Evolutionary conservation across 805 yeast genomes (phyloP), one percentile per base, ranked within the genome.

Genomic region (Candida corydali): DNA sequence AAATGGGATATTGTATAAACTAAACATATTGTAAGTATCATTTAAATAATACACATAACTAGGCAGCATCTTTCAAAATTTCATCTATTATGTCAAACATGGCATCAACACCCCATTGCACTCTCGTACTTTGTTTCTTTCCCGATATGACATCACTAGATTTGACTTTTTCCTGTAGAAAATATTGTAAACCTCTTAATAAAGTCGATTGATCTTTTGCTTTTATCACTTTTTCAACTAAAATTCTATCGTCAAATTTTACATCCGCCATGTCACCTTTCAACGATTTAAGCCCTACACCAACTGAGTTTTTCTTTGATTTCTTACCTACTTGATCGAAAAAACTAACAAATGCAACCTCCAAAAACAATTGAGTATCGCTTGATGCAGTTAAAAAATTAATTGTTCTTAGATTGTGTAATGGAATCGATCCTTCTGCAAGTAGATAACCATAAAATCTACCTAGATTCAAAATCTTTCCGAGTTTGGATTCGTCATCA

Each of bases 371-470:
- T 26, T 70, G 69, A 2, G 80, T 70, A 43, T 86, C 89, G 16
- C 71, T 68, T 9, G 84, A 61, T 0, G 80, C 76, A 0, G 87
- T 76, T 39, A 89, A 58, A 40, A 89, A 81, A 46, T 91, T 84
- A 22, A 86, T 75, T 5, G 78, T 79, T 45, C 83, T 76, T 45
- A 93, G 68, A 2, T 84, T 60, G 50, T 86, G 89, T 32, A 93
- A 64, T 3, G 87, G 78, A 42, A 91, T 63, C 0, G 81, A 70
- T 1, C 84, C 86, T 49, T 85, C 87, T 2, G 84, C 78, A 12
- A 89, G 73, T 29, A 93, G 54, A 34, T 64, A 67, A 0, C 96
- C 98, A 50, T 76, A 93, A 45, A 93, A 78, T 40, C 86, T 70
- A 3, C 96, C 97, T 45, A 81, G 65, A 46, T 86, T 86, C 30